Evolutionary conservation across 805 yeast genomes (phyloP).

Genomic region (Saturnispora gosingensis): DNA sequence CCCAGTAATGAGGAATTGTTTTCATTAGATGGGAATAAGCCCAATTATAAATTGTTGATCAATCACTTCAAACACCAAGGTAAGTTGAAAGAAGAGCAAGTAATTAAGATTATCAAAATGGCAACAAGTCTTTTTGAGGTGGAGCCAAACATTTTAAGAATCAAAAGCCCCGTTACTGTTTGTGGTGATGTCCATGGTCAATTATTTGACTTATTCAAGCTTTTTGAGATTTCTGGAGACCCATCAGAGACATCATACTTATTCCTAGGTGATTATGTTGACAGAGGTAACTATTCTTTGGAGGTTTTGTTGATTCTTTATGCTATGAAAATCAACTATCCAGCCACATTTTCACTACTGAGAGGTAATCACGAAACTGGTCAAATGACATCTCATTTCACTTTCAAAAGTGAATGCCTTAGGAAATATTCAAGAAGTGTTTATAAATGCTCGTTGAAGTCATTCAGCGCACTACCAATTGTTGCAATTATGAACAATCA

Average conservation of each 20-base stretch:
- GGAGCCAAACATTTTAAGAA: conserved; percentile 73
- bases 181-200: conserved; percentile 99
- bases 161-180: conserved; percentile 90
- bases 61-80: conserved; percentile 79
- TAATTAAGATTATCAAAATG: conserved; percentile 49
- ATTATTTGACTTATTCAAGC: conserved; percentile 77
- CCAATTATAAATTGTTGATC: conserved; percentile 61
- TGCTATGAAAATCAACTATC: conserved; percentile 69
- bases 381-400: conserved; percentile 88
- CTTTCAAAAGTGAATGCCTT: conserved; percentile 82
- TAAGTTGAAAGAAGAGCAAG: conserved; percentile 62
- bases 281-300: conserved; percentile 83
- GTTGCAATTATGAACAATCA: conserved; percentile 92
- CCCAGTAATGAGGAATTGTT: conserved; percentile 70
- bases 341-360: conserved; percentile 65
- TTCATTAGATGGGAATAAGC: conserved; percentile 46
- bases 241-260: conserved; percentile 68
- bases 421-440: conserved; percentile 64
- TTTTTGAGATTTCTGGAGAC: conserved; percentile 90
- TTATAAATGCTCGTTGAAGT: conserved; percentile 63
- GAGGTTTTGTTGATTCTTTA: conserved; percentile 73
- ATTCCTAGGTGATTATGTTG: conserved; percentile 91
- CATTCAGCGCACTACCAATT: conserved; percentile 82
- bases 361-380: conserved; percentile 94
- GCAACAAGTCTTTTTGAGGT: conserved; percentile 54